Evolutionary conservation across 2,329 filamentous ascomycete genomes (phyloP).

Genomic region (Corynespora cassiicola): DNA sequence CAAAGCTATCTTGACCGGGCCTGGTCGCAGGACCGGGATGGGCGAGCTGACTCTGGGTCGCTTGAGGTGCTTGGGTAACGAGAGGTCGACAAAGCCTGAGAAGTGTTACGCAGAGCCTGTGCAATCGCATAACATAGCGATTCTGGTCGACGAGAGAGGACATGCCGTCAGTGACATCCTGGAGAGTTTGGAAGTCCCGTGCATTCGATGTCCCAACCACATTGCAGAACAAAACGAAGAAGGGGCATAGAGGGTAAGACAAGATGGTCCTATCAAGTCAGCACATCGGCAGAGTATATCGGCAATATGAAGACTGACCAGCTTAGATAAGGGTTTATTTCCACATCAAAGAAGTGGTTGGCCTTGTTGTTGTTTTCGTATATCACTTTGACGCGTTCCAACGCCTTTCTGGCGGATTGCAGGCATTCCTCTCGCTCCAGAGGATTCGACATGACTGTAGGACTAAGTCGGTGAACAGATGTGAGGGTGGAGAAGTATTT

Average conservation of each 20-base stretch:
- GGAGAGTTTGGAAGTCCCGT: conserved; percentile 36
- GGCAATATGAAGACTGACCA: conserved; percentile 22
- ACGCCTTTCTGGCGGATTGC: conserved; percentile 36
- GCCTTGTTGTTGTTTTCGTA: conserved; percentile 27
- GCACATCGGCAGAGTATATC: background rate
- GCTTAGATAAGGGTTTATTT: conserved; percentile 36
- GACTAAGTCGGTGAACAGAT: conserved; percentile 38
- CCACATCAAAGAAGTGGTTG: conserved; percentile 36
- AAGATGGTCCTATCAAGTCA: conserved; percentile 37
- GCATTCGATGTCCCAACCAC: conserved; percentile 42
- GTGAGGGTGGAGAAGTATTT: conserved; percentile 41
- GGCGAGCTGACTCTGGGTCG: too few relatives aligned
- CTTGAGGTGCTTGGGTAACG: too few relatives aligned
- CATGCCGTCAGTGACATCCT: conserved; percentile 34
- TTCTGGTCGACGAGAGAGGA: conserved; percentile 35
- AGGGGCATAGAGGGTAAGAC: conserved; percentile 41
- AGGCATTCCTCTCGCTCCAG: conserved; percentile 39
- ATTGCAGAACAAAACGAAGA: conserved; percentile 46
- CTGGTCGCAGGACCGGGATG: too few relatives aligned
- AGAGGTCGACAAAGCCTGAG: conserved; percentile 38
- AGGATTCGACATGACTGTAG: conserved; percentile 32
- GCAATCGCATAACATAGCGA: conserved; percentile 35
- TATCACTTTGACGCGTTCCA: conserved; percentile 34
- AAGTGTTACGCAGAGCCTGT: conserved; percentile 35
- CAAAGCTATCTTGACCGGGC: too few relatives aligned